Evolutionary conservation across 495 filamentous ascomycete genomes (phyloP).

Genomic region (Articulospora tetracladia): DNA sequence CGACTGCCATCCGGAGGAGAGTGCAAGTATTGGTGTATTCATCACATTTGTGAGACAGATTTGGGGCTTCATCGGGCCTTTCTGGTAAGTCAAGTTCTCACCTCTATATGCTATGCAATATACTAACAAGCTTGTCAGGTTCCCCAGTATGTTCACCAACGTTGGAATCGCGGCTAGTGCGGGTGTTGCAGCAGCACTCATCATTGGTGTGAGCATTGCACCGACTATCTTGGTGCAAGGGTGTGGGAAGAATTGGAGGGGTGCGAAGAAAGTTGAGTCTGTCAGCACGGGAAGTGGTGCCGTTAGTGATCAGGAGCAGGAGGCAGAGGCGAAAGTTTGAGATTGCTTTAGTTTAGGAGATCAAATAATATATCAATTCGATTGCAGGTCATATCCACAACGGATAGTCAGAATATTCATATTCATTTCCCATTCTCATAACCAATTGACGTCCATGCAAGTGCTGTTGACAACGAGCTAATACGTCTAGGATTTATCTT

Average conservation of each 20-base stretch:
- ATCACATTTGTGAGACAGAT: conserved; percentile 49
- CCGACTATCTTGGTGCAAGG: conserved; percentile 32
- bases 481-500: too few relatives aligned
- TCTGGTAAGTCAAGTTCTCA: conserved; percentile 36
- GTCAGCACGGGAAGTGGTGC: conserved; percentile 36
- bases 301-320: not conserved
- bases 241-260: conserved; percentile 40
- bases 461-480: too few relatives aligned
- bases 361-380: too few relatives aligned
- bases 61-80: conserved; percentile 56
- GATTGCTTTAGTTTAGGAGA: too few relatives aligned
- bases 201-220: conserved; percentile 42
- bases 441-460: too few relatives aligned
- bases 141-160: conserved; percentile 46
- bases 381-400: too few relatives aligned
- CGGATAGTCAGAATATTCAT: too few relatives aligned
- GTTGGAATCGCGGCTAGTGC: conserved; percentile 39
- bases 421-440: too few relatives aligned
- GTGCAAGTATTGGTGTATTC: conserved; percentile 51
- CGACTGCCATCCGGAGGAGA: conserved; percentile 45
- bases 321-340: too few relatives aligned
- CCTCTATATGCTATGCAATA: not conserved
- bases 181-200: conserved; percentile 37
- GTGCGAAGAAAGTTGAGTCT: conserved; percentile 42
- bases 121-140: conserved; percentile 25